A percentile compares a stretch with the other conserved stretches of the same genome.
Conservation (phyloP, 1,139 yeast species). For the Saccharomyces hybrid region DNA sequence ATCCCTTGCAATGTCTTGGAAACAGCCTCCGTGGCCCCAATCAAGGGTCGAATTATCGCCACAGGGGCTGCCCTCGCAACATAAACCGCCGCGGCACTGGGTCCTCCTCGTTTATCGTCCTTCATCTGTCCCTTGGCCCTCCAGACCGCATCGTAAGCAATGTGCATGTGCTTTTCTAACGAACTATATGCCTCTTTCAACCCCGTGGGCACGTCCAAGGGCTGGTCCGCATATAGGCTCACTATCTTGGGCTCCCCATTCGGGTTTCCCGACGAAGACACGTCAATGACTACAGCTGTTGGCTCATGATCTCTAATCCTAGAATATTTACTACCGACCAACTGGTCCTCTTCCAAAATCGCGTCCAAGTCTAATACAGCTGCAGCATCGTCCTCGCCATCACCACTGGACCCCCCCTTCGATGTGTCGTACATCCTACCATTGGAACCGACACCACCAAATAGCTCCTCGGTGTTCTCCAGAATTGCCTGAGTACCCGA, state of each 20-base stretch:
- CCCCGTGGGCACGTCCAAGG: slow-evolving; percentile 63
- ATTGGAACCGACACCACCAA: slow-evolving; percentile 27
- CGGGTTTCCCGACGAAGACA: slow-evolving; percentile 28
- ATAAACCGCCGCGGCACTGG: slow-evolving; percentile 54
- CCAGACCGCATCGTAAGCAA: slow-evolving; percentile 58
- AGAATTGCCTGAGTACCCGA: slow-evolving; percentile 80
- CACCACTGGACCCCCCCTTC: not conserved
- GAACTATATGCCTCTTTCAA: slow-evolving; percentile 64
- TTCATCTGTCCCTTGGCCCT: slow-evolving; percentile 55
- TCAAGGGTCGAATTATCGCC: slow-evolving; percentile 72
- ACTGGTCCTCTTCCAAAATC: slow-evolving; percentile 24
- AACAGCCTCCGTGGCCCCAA: slow-evolving; percentile 88
- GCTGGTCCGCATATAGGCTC: slow-evolving; percentile 83
- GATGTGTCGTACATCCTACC: slow-evolving; percentile 12
- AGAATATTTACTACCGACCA: slow-evolving; percentile 29
- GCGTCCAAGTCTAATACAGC: slow-evolving; percentile 17
- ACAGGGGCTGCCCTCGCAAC: slow-evolving; percentile 76
- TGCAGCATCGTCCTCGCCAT: slow-evolving; percentile 9
- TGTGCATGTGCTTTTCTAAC: slow-evolving; percentile 56
- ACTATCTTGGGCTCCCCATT: slow-evolving; percentile 44
- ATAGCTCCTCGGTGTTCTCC: slow-evolving; percentile 62
- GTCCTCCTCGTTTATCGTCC: slow-evolving; percentile 44
- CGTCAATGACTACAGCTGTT: slow-evolving; percentile 23
- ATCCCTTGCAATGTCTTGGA: slow-evolving; percentile 78
- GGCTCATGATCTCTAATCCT: slow-evolving; percentile 23